Evolutionary conservation across 176 grass and related monocot genomes (phyloP).

Genomic region (Tillandsia fasciculata): DNA sequence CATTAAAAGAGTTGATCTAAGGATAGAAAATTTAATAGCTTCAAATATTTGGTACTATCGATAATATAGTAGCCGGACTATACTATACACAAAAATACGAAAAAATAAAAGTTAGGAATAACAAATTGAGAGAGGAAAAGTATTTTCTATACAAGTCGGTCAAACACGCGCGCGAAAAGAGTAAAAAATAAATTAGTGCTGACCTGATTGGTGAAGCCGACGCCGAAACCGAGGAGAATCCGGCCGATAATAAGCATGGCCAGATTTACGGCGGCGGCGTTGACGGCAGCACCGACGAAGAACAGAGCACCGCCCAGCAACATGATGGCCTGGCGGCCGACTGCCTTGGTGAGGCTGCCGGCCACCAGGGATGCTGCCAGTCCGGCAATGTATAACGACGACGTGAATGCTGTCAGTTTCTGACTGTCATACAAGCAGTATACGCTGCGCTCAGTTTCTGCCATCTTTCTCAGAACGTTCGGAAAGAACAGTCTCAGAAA

Average conservation of each 20-base stretch:
- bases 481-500: conserved; percentile 78
- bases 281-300: conserved; percentile 46
- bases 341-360: conserved; percentile 41
- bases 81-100: too few relatives aligned
- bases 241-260: conserved; percentile 78
- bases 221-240: conserved; percentile 70
- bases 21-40: too few relatives aligned
- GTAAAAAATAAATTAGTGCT: too few relatives aligned
- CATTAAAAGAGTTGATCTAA: too few relatives aligned
- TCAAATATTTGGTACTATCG: too few relatives aligned
- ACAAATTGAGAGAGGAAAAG: too few relatives aligned
- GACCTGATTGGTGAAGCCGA: conserved; percentile 92
- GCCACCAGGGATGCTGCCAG: conserved; percentile 49
- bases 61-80: too few relatives aligned
- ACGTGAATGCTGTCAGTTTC: conserved; percentile 65
- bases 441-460: conserved; percentile 33
- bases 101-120: too few relatives aligned
- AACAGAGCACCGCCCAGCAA: conserved; percentile 62
- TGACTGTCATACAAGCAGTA: conserved; percentile 79
- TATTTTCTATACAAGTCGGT: too few relatives aligned
- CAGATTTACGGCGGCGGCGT: conserved; percentile 59
- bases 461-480: conserved; percentile 45
- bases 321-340: conserved; percentile 54
- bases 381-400: conserved; percentile 72
- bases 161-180: too few relatives aligned